phyloP scores from a whole-genome alignment of 305 asterid species.

The Fraxinus nigra region DNA sequence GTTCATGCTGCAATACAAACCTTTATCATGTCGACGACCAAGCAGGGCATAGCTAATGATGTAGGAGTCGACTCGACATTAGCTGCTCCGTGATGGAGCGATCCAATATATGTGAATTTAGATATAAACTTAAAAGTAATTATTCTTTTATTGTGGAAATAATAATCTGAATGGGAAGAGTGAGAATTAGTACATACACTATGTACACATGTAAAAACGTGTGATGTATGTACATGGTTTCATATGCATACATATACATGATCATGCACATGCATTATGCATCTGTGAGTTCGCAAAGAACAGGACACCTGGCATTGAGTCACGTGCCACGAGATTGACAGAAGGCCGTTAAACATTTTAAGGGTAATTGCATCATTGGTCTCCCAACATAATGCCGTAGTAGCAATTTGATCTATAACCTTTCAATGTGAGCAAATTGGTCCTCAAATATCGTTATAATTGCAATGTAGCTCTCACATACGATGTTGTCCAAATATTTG shows the following conservation, averaged over 20 bases:
- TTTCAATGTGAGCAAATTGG: neutral
- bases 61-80: neutral
- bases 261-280: neutral
- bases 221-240: neutral
- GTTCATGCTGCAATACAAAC: no score
- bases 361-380: neutral
- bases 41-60: neutral
- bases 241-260: neutral
- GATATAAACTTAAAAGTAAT: no score
- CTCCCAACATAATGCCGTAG: neutral
- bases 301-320: slow-evolving; percentile 34
- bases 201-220: no score
- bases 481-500: neutral
- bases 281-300: slow-evolving; percentile 9
- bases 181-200: neutral
- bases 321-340: slow-evolving; percentile 34
- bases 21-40: neutral
- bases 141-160: neutral
- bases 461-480: neutral
- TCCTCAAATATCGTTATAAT: neutral
- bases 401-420: neutral
- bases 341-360: slow-evolving; percentile 21
- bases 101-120: no score
- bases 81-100: no score
- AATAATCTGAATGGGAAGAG: no score